Evolutionary conservation across 23 red algal genomes (phyloP), one percentile per base, ranked within the genome.

Genomic region (Gracilariopsis chorda): DNA sequence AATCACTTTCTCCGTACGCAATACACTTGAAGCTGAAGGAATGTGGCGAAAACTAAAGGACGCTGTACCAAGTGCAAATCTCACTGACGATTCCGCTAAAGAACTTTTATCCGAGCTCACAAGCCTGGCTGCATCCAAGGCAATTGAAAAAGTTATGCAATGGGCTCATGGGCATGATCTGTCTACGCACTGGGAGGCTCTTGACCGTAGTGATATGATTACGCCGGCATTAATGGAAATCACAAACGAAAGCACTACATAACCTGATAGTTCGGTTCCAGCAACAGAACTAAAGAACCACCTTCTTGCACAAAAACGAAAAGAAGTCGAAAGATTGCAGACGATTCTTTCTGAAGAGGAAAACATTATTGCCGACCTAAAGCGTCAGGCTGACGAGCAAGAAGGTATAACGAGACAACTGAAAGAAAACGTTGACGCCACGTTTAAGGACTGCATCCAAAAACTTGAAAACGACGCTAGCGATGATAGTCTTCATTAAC

Each of bases 281-380:
- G 14, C 39, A 42, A 33, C 43, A 12, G 43, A 70, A 28, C 63
- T 70, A 11, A 70, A 33, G 23, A 37, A 70, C 20, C 34, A 70
- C 17, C 63, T 70, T 20, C 39, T 70, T 17, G 63, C 63, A 19
- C 63, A 70, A n/a, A 70, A 70, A 28, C 1, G 21, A 28, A 41
- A 70, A 70, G 63, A 70, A 70, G n/a, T 70, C 24, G 63, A 70
- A 42, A 70, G 43, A 42, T 37, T 70, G 63, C 63, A 70, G 29
- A 33, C 39, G 63, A 70, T 70, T 42, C 35, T 16, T 21, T 2
- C 63, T 42, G 25, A 70, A 70, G 20, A 16, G 63, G 35, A 70
- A 1, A 14, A 33, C 35, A 70, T 42, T 33, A 33, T 70, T 34
- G 63, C 24, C 33, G 63, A 70, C 8, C 16, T 70, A 13, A 70